Evolutionary conservation across 257 asterid species (phyloP).

Genomic region (Fraxinus pennsylvanica): DNA sequence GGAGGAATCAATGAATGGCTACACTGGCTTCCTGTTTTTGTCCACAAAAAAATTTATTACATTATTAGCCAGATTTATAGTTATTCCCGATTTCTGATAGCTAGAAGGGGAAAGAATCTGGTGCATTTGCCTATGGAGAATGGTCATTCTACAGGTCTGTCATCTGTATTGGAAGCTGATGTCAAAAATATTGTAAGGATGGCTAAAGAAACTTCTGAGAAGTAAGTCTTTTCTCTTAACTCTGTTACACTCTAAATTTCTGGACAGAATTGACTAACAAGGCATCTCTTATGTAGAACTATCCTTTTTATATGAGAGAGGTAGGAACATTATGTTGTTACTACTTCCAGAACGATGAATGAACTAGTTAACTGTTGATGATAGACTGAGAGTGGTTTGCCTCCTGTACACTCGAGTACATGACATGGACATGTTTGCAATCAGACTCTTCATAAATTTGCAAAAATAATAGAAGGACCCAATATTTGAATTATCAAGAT

Average conservation of each 20-base stretch:
- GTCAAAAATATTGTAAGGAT: conserved; percentile 70
- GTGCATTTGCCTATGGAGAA: conserved; percentile 44
- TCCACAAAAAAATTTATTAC: conserved; percentile 73
- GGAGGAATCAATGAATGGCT: conserved; percentile 96
- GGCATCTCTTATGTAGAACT: background rate
- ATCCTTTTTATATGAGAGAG: background rate
- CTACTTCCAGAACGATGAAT: background rate
- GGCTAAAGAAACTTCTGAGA: conserved; percentile 83
- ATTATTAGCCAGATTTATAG: conserved; percentile 58
- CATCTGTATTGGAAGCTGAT: conserved; percentile 87
- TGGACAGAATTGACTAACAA: background rate
- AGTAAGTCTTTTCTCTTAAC: conserved; percentile 46
- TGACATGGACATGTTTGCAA: background rate
- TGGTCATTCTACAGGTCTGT: conserved; percentile 62
- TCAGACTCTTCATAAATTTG: background rate
- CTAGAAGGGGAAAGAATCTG: conserved; percentile 45
- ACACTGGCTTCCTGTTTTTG: conserved; percentile 92
- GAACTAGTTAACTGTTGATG: background rate
- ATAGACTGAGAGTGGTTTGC: background rate
- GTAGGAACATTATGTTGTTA: background rate
- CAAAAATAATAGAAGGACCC: background rate
- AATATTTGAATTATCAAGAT: background rate
- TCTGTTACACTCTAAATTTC: conserved; percentile 8
- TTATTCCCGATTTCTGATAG: conserved; percentile 44
- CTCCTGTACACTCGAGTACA: background rate